phyloP scores from a whole-genome alignment of 2,329 filamentous ascomycete genomes.

The Myriosclerotinia curreyana region DNA sequence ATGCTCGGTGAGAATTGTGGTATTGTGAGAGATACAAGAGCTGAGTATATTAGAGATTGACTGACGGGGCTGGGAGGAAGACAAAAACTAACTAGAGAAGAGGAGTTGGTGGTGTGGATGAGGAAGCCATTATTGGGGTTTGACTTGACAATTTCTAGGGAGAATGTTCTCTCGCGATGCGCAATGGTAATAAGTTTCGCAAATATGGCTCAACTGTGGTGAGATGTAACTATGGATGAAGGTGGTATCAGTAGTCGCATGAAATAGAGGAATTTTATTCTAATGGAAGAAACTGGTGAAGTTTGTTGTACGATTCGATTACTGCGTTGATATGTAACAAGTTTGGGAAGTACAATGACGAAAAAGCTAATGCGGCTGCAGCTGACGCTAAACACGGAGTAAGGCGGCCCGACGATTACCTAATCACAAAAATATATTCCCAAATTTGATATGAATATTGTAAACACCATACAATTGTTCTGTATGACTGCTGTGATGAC shows the following conservation, averaged over 20 bases:
- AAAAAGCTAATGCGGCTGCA: conserved; percentile 3
- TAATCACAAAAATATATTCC: conserved; percentile 3
- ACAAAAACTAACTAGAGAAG: conserved; percentile 63
- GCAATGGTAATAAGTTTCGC: background rate
- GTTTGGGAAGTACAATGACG: conserved; percentile 11
- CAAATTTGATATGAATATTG: background rate
- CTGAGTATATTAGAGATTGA: conserved; percentile 45
- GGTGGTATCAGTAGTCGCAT: background rate
- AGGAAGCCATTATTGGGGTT: conserved; percentile 60
- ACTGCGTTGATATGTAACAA: background rate
- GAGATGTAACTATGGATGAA: background rate
- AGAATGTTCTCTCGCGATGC: background rate
- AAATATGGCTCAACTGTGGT: background rate
- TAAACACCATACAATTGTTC: background rate
- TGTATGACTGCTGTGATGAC: conserved; percentile 40
- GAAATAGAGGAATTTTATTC: background rate
- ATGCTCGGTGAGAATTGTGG: conserved; percentile 90
- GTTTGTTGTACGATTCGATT: background rate
- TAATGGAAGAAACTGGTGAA: background rate
- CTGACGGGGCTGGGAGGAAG: background rate
- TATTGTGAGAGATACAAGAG: conserved; percentile 90
- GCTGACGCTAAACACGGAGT: conserved; percentile 1
- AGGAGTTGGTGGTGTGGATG: conserved; percentile 63
- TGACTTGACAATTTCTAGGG: background rate
- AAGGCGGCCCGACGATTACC: background rate